Percentiles rank a stretch among this genome's conserved stretches.
phyloP scores from a whole-genome alignment of 2,329 filamentous ascomycete genomes.

The Colletotrichum sp. region DNA sequence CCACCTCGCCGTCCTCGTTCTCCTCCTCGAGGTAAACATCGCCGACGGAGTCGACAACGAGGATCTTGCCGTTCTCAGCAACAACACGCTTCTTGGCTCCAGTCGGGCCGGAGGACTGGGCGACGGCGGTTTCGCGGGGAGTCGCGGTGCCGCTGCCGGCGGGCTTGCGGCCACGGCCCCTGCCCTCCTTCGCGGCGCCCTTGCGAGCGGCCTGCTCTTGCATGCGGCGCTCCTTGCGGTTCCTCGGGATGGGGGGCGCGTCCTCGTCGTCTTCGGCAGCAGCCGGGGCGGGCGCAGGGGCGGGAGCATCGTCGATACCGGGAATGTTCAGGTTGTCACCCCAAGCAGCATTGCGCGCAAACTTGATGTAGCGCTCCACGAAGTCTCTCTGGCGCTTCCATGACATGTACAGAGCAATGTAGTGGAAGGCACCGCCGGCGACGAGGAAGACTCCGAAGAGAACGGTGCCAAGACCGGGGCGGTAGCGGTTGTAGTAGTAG shows the following conservation, averaged over 20 bases:
- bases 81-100: conserved; percentile 87
- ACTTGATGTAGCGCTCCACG: conserved; percentile 87
- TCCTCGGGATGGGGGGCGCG: conserved; percentile 64
- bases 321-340: conserved; percentile 80
- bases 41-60: conserved; percentile 89
- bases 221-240: conserved; percentile 85
- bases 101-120: conserved; percentile 60
- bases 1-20: conserved; percentile 81
- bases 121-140: conserved; percentile 56
- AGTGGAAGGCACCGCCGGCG: conserved; percentile 86
- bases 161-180: conserved; percentile 35
- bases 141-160: conserved; percentile 25
- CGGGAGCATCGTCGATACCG: conserved; percentile 58
- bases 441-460: conserved; percentile 81
- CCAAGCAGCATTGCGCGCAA: conserved; percentile 88
- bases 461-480: conserved; percentile 87
- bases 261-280: conserved; percentile 51
- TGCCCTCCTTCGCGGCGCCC: conserved; percentile 51
- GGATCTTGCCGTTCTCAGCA: conserved; percentile 92
- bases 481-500: conserved; percentile 96
- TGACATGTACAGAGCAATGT: conserved; percentile 81
- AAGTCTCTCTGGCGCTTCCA: conserved; percentile 93
- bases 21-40: conserved; percentile 96
- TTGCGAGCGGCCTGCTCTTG: conserved; percentile 86
- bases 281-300: conserved; percentile 48